Percentiles rank a stretch among this genome's conserved stretches.
These are phyloP conservation scores for Diatrype stigma DNA, from an alignment of 2,329 filamentous ascomycete species.

Conservation along the genomic window DNA sequence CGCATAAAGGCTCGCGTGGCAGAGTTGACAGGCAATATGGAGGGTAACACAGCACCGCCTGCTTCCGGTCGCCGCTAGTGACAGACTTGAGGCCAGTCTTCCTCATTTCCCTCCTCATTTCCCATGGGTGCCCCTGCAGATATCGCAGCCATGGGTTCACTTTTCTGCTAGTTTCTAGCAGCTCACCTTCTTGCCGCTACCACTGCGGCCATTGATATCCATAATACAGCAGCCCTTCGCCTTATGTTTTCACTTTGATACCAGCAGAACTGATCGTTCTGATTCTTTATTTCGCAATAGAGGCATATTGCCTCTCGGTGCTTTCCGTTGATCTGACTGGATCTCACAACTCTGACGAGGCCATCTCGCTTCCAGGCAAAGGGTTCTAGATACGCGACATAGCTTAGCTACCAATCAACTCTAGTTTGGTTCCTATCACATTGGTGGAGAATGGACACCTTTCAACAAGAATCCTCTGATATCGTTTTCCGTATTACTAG, in stretches of 20 bases:
- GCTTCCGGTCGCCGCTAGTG: constrained; percentile 32
- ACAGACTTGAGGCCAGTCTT: constrained; percentile 16
- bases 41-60: constrained; percentile 39
- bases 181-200: constrained; percentile 5
- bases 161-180: background rate
- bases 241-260: constrained; percentile 26
- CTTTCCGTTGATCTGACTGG: too few species aligned
- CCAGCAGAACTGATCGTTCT: constrained; percentile 26
- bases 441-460: background rate
- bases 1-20: constrained; percentile 97
- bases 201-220: constrained; percentile 2
- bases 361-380: too few species aligned
- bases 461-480: background rate
- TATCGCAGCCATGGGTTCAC: background rate
- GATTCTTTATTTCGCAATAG: constrained; percentile 15
- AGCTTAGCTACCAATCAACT: too few species aligned
- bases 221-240: constrained; percentile 18
- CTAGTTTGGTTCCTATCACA: too few species aligned
- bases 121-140: background rate
- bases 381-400: too few species aligned
- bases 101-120: background rate
- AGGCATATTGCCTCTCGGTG: constrained; percentile 15
- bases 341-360: background rate
- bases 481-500: background rate
- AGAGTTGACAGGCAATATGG: constrained; percentile 84